phyloP scores from a whole-genome alignment of 1,284 basidiomycete species.

The Agroathelia rolfsii region DNA sequence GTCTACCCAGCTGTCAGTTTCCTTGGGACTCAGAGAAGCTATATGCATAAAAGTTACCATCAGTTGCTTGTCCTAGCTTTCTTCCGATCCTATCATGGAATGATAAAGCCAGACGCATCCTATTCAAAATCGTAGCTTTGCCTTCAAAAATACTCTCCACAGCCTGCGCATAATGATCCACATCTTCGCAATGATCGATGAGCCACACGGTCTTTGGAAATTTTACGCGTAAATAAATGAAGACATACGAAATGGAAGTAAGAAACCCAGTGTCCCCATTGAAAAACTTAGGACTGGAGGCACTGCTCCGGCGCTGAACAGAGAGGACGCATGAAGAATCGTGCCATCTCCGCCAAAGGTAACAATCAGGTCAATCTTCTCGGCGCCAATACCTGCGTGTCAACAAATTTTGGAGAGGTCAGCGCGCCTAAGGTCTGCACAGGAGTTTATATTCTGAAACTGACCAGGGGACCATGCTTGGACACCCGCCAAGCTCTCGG shows the following conservation, averaged over 20 bases:
- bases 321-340: slow-evolving; percentile 86
- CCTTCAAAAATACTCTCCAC: slow-evolving; percentile 70
- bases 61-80: slow-evolving; percentile 42
- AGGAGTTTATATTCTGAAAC: slow-evolving; percentile 9
- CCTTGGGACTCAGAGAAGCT: slow-evolving; percentile 3
- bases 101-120: slow-evolving; percentile 80
- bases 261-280: slow-evolving; percentile 91
- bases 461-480: slow-evolving; percentile 55
- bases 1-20: slow-evolving; percentile 43
- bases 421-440: slow-evolving; percentile 7
- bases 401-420: slow-evolving; percentile 9
- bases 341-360: slow-evolving; percentile 95
- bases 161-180: slow-evolving; percentile 72
- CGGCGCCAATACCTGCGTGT: slow-evolving; percentile 37
- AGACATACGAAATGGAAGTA: slow-evolving; percentile 85
- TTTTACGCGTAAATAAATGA: slow-evolving; percentile 3
- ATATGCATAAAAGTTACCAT: slow-evolving; percentile 43
- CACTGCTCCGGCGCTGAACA: slow-evolving; percentile 83
- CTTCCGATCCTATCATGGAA: slow-evolving; percentile 57
- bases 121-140: slow-evolving; percentile 71
- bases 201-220: slow-evolving; percentile 21
- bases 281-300: slow-evolving; percentile 94
- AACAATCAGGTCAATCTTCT: slow-evolving; percentile 77
- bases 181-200: slow-evolving; percentile 40
- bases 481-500: slow-evolving; percentile 56